Evolutionary conservation across 1,139 yeast species (phyloP).

Genomic region (Suhomyces taliae): DNA sequence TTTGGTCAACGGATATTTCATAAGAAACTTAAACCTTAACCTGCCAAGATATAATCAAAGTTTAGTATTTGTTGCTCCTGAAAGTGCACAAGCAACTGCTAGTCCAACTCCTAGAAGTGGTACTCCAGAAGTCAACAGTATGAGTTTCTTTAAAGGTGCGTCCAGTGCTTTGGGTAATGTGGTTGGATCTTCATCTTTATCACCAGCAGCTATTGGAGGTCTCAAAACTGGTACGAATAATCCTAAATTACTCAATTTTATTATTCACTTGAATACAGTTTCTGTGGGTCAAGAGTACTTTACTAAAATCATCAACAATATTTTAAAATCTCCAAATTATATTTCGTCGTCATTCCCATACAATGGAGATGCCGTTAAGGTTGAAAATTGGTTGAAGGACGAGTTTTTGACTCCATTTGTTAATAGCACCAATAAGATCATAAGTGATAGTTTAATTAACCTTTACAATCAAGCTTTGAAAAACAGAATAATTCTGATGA

Average conservation of each 20-base stretch:
- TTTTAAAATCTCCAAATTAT: slow-evolving; percentile 18
- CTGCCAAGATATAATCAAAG: slow-evolving; percentile 53
- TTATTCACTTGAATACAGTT: slow-evolving; percentile 61
- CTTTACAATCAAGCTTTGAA: slow-evolving; percentile 62
- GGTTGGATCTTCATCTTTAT: slow-evolving; percentile 32
- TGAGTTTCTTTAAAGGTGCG: slow-evolving; percentile 48
- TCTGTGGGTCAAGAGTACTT: slow-evolving; percentile 59
- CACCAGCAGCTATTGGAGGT: slow-evolving; percentile 18
- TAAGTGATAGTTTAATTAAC: slow-evolving; percentile 53
- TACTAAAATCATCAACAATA: slow-evolving; percentile 43
- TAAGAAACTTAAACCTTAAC: slow-evolving; percentile 55
- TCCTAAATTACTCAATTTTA: slow-evolving; percentile 45
- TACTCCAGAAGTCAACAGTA: slow-evolving; percentile 30
- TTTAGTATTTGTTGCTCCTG: slow-evolving; percentile 25
- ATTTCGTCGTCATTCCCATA: slow-evolving; percentile 43
- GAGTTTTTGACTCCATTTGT: slow-evolving; percentile 42
- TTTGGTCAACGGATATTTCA: slow-evolving; percentile 39
- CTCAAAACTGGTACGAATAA: slow-evolving; percentile 23
- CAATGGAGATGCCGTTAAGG: slow-evolving; percentile 49
- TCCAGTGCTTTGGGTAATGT: slow-evolving; percentile 49
- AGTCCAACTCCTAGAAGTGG: slow-evolving; percentile 35
- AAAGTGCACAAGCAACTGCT: slow-evolving; percentile 13
- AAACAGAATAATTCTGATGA: slow-evolving; percentile 45
- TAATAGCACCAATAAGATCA: slow-evolving; percentile 44
- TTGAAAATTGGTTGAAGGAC: slow-evolving; percentile 39